These are phyloP conservation scores for Amyloporia xantha DNA, from an alignment of 768 basidiomycete species.

Conservation along the genomic window DNA sequence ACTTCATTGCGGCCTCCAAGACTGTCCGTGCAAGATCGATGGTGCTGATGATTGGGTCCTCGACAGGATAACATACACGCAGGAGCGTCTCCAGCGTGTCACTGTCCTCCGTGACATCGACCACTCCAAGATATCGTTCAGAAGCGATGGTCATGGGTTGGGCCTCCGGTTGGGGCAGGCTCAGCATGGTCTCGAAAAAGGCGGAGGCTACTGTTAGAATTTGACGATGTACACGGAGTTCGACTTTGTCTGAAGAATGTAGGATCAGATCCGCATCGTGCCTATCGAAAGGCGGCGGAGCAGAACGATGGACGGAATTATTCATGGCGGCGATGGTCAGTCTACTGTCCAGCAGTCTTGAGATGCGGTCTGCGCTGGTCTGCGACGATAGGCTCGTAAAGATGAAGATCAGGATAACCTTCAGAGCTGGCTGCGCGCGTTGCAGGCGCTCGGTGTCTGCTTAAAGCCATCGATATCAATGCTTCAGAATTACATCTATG, in stretches of 20 bases:
- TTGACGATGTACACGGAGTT: neutral
- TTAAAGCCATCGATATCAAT: neutral
- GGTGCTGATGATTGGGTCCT: neutral
- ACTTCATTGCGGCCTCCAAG: constrained; percentile 7
- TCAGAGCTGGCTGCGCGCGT: no score
- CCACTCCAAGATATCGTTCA: neutral
- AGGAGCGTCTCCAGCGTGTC: constrained; percentile 7
- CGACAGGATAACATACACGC: constrained; percentile 9
- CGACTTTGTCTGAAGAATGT: neutral
- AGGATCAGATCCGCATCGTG: neutral
- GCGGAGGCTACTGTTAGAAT: neutral
- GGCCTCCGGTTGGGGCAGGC: neutral
- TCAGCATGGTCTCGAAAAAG: neutral
- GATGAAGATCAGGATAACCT: neutral
- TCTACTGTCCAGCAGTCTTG: neutral
- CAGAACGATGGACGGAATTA: neutral
- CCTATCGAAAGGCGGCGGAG: neutral
- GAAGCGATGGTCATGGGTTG: no score
- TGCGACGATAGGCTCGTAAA: neutral
- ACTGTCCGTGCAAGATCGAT: neutral
- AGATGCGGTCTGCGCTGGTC: neutral
- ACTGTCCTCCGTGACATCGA: constrained; percentile 6
- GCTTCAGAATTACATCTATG: constrained; percentile 4
- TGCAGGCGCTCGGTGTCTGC: no score
- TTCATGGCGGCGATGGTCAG: neutral